Evolutionary conservation across 306 rosid genomes (phyloP).

Genomic region (Dicorynia guianensis): DNA sequence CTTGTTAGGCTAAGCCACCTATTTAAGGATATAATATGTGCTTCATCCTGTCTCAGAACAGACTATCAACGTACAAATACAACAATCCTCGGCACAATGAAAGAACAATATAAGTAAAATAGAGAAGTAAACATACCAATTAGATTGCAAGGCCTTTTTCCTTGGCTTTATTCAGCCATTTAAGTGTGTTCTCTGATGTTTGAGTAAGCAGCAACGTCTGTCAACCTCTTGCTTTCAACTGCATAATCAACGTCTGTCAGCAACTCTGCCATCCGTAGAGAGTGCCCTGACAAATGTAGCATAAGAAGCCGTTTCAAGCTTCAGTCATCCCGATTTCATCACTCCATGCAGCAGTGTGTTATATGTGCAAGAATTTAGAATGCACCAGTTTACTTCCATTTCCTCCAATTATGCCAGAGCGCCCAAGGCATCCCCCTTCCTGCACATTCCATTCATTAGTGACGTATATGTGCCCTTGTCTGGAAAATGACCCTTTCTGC

Average conservation of each 20-base stretch:
- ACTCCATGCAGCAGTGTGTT: slow-evolving; percentile 72
- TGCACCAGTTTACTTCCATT: too few relatives aligned
- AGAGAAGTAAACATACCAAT: slow-evolving; percentile 46
- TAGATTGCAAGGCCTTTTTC: slow-evolving; percentile 55
- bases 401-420: too few relatives aligned
- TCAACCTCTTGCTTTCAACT: slow-evolving; percentile 82
- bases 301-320: slow-evolving; percentile 85
- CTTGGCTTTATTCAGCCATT: too few relatives aligned
- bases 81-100: slow-evolving; percentile 21
- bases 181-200: too few relatives aligned
- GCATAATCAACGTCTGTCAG: slow-evolving; percentile 90
- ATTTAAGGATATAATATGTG: too few relatives aligned
- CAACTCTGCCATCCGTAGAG: slow-evolving; percentile 77
- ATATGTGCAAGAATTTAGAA: too few relatives aligned
- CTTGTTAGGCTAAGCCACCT: too few relatives aligned
- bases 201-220: slow-evolving; percentile 73
- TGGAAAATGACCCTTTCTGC: too few relatives aligned
- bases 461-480: too few relatives aligned
- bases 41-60: slow-evolving; percentile 10
- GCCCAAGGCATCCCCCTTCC: too few relatives aligned
- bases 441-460: too few relatives aligned
- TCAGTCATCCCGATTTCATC: slow-evolving; percentile 66
- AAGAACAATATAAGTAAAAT: background rate
- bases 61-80: slow-evolving; percentile 19
- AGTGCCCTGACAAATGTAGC: slow-evolving; percentile 76